Percentiles rank a stretch among this genome's conserved stretches.
These are phyloP conservation scores for Pleurotus eryngii DNA, from an alignment of 768 basidiomycete genomes.

Conservation along the genomic window DNA sequence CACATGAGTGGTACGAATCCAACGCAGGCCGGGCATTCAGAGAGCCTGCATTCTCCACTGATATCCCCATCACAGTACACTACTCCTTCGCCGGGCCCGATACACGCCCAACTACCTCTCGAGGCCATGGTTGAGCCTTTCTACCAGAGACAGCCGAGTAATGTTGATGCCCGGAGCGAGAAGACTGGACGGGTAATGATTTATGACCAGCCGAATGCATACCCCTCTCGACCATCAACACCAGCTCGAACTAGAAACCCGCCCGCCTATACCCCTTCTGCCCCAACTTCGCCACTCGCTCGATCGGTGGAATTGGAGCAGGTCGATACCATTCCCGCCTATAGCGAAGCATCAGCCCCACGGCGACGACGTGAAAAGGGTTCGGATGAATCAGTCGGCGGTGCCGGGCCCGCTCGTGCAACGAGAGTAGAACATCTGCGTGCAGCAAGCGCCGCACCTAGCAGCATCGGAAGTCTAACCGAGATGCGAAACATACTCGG, in stretches of 20 bases:
- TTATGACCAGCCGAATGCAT: neutral
- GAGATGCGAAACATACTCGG: neutral
- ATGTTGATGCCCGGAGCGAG: neutral
- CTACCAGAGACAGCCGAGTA: neutral
- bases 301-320: neutral
- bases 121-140: neutral
- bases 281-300: neutral
- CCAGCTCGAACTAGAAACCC: neutral
- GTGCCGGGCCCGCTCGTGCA: neutral
- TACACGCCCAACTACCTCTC: neutral
- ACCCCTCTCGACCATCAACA: slow-evolving; percentile 1
- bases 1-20: neutral
- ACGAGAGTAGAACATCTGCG: neutral
- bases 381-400: neutral
- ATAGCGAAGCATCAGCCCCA: neutral
- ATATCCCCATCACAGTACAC: neutral
- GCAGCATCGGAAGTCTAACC: neutral
- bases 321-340: neutral
- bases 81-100: neutral
- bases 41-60: neutral
- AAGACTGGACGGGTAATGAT: neutral
- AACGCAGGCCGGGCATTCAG: neutral
- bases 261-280: neutral
- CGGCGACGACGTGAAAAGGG: neutral
- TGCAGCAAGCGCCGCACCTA: neutral